Evolutionary conservation across 106 monocot species (phyloP), one percentile per base, ranked within the genome.

Genomic region (Dendrobium officinale): DNA sequence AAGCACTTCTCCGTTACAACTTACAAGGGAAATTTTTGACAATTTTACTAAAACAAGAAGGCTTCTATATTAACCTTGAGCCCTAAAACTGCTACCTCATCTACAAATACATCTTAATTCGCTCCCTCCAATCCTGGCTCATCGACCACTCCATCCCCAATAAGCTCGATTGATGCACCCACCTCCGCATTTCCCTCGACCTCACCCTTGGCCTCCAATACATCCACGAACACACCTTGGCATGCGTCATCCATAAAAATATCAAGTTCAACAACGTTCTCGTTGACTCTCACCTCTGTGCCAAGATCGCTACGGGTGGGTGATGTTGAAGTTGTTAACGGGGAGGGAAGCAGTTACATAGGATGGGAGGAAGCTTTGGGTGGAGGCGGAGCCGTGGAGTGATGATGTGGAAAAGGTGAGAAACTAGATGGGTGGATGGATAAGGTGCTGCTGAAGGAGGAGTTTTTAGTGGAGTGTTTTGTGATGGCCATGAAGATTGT

Each of bases 151-250:
- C 43, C 7, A 31, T 22, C 5, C 58, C 87, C 19, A 58, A 24
- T 20, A 81, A 54, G 74, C 88, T 95, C 8, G 80, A 89, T 67
- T 95, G 92, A 92, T 84, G 81, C n/a, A 51, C 78, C 26, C 90
- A 91, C 74, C 85, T 93, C 43, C 86, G 85, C 16, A 81, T 95
- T 44, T 88, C 93, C 11, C 80, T 93, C 6, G 93, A 95, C 85
- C 80, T 95, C 19, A 91, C 95, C 27, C 82, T 93, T 43, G 95
- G 92, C 22, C 88, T 95, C 49, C 93, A 93, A 81, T 95, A 95
- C 93, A 91, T 95, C 89, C 95, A 95, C 72, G 93, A 95, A 80
- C 95, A 95, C 82, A 93, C 95, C 6, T 93, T 86, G 87, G 93
- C 95, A 18, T 85, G 89, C 4, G 92, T 95, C 44, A 92, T 93